Conservation (phyloP, 2,329 filamentous ascomycete species). For the Pezicula rhizophila region DNA sequence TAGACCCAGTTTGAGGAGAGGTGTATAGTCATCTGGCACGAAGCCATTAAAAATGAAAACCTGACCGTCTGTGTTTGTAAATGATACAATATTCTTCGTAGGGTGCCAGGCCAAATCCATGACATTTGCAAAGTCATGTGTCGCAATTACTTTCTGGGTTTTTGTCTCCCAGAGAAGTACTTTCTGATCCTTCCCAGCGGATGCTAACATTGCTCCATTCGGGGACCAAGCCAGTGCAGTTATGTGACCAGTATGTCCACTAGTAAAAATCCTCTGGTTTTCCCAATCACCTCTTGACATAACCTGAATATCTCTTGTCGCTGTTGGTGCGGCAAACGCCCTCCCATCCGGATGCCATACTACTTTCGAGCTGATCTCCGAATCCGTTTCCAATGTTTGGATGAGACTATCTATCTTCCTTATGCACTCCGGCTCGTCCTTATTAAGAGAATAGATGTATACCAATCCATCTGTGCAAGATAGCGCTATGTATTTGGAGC, state of each 20-base stretch:
- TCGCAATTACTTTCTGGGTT: constrained; percentile 74
- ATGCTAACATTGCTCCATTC: constrained; percentile 81
- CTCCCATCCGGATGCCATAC: constrained; percentile 93
- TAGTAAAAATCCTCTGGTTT: constrained; percentile 71
- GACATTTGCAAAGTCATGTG: constrained; percentile 75
- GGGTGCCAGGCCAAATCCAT: constrained; percentile 89
- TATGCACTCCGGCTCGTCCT: constrained; percentile 74
- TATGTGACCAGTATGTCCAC: constrained; percentile 76
- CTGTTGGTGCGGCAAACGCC: constrained; percentile 80
- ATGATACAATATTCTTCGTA: constrained; percentile 78
- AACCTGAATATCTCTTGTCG: constrained; percentile 76
- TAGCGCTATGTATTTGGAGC: constrained; percentile 67
- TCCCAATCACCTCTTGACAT: constrained; percentile 89
- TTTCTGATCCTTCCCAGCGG: constrained; percentile 61
- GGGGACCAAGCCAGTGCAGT: constrained; percentile 89
- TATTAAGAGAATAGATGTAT: constrained; percentile 80
- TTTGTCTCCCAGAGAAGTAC: constrained; percentile 84
- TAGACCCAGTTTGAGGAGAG: constrained; percentile 48
- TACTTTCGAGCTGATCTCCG: constrained; percentile 67
- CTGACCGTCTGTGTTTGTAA: constrained; percentile 88
- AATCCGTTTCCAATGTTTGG: constrained; percentile 67
- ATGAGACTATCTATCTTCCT: constrained; percentile 84
- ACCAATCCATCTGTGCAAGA: constrained; percentile 85
- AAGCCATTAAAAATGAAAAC: constrained; percentile 82
- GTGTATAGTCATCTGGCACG: constrained; percentile 50